A percentile compares a stretch with the other conserved stretches of the same genome.
These are phyloP conservation scores for Exophiala sp. DNA, from an alignment of 2,329 filamentous ascomycete genomes.

Conservation along the genomic window DNA sequence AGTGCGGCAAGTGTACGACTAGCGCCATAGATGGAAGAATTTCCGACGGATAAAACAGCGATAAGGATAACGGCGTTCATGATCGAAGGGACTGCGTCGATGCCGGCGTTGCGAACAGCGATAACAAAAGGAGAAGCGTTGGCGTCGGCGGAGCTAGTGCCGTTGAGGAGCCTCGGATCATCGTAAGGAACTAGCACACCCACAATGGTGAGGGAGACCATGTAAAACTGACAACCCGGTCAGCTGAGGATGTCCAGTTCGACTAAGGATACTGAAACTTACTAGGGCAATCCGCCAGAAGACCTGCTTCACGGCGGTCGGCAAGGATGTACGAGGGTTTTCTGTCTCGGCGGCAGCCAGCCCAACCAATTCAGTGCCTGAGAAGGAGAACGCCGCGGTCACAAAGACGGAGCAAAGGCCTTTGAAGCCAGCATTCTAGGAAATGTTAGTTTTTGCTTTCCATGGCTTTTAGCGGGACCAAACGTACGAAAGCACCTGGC, in stretches of 20 bases:
- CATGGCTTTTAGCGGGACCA: slow-evolving; percentile 41
- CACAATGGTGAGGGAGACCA: slow-evolving; percentile 72
- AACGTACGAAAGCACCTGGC: slow-evolving; percentile 59
- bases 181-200: slow-evolving; percentile 74
- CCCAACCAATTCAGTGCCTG: slow-evolving; percentile 1
- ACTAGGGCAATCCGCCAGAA: slow-evolving; percentile 76
- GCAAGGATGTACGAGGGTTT: neutral
- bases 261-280: no score
- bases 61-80: slow-evolving; percentile 96
- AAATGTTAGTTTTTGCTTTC: slow-evolving; percentile 58
- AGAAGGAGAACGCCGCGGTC: neutral
- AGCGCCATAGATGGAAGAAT: slow-evolving; percentile 85
- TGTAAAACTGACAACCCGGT: slow-evolving; percentile 58
- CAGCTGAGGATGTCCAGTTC: no score
- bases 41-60: slow-evolving; percentile 83
- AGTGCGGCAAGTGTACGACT: slow-evolving; percentile 84
- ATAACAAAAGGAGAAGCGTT: slow-evolving; percentile 89
- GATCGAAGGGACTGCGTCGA: slow-evolving; percentile 71
- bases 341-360: neutral
- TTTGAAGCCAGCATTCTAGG: slow-evolving; percentile 58
- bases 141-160: slow-evolving; percentile 55
- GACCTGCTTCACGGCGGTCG: slow-evolving; percentile 36
- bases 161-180: slow-evolving; percentile 57
- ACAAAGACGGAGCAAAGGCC: slow-evolving; percentile 44
- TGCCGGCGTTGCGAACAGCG: slow-evolving; percentile 77